phyloP scores from a whole-genome alignment of 2,329 filamentous ascomycete species.

The Pseudogymnoascus verrucosus region DNA sequence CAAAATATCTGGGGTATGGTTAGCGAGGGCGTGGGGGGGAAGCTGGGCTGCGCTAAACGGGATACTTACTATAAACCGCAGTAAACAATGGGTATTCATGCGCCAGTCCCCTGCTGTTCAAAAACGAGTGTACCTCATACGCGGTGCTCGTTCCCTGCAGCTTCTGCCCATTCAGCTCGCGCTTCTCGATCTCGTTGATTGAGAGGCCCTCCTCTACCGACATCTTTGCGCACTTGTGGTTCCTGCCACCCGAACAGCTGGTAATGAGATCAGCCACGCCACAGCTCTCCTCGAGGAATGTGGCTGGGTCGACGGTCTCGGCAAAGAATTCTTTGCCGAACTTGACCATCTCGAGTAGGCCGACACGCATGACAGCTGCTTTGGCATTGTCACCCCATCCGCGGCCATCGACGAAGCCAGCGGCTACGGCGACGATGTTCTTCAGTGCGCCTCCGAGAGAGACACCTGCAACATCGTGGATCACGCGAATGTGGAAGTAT shows the following conservation, averaged over 20 bases:
- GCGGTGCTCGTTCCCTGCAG: conserved; percentile 91
- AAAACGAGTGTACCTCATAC: conserved; percentile 80
- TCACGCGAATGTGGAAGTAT: conserved; percentile 95
- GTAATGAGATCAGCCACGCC: conserved; percentile 95
- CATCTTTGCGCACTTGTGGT: conserved; percentile 89
- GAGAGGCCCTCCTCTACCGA: conserved; percentile 69
- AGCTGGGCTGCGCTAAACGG: background rate
- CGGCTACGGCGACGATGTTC: conserved; percentile 90
- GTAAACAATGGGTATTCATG: conserved; percentile 88
- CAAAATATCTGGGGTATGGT: conserved; percentile 51
- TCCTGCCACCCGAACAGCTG: conserved; percentile 82
- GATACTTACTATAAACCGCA: conserved; percentile 54
- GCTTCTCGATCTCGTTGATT: conserved; percentile 80
- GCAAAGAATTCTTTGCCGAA: conserved; percentile 93
- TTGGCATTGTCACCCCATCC: conserved; percentile 99
- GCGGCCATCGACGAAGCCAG: conserved; percentile 88
- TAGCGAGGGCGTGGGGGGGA: background rate
- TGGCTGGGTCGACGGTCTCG: conserved; percentile 68
- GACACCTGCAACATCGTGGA: conserved; percentile 91
- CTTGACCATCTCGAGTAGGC: conserved; percentile 90
- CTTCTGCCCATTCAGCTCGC: conserved; percentile 93
- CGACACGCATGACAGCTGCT: conserved; percentile 95
- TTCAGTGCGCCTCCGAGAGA: conserved; percentile 92
- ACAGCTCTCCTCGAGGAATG: conserved; percentile 94
- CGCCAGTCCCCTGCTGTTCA: conserved; percentile 70